Conservation (phyloP, 1,284 basidiomycete species). For the Xerocomus nothofagi region DNA sequence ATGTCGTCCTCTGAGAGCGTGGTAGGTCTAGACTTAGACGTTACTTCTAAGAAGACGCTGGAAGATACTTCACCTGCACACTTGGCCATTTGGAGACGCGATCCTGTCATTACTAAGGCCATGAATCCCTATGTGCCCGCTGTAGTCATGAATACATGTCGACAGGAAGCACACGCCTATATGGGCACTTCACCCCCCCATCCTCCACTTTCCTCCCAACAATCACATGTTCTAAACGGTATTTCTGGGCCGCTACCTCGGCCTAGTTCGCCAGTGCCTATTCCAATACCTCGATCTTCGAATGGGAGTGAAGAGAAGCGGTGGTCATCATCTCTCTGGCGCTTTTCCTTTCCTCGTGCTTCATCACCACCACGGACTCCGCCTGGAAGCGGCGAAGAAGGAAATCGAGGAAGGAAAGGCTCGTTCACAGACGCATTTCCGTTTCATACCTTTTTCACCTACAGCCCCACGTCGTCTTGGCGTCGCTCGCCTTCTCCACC, state of each 20-base stretch:
- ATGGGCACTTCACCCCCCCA: slow-evolving; percentile 10
- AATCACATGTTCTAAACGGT: slow-evolving; percentile 10
- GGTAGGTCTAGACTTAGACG: slow-evolving; percentile 36
- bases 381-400: slow-evolving; percentile 25
- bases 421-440: slow-evolving; percentile 47
- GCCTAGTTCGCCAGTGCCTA: slow-evolving; percentile 35
- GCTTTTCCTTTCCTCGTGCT: slow-evolving; percentile 43
- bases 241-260: slow-evolving; percentile 23
- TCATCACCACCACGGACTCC: slow-evolving; percentile 34
- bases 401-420: slow-evolving; percentile 30
- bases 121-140: slow-evolving; percentile 31
- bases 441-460: slow-evolving; percentile 39
- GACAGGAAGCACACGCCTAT: slow-evolving; percentile 21
- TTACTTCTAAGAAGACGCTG: slow-evolving; percentile 33
- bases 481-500: slow-evolving; percentile 36
- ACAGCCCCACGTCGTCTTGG: slow-evolving; percentile 35
- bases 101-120: slow-evolving; percentile 26
- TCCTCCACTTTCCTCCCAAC: slow-evolving; percentile 14
- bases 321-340: slow-evolving; percentile 44
- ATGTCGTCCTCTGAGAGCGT: slow-evolving; percentile 34
- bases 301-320: slow-evolving; percentile 37
- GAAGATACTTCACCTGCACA: slow-evolving; percentile 35
- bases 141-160: slow-evolving; percentile 32
- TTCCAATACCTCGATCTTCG: slow-evolving; percentile 35
- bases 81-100: slow-evolving; percentile 35